Percentiles rank a stretch among this genome's conserved stretches.
These are phyloP conservation scores for Metarhizium sp. DNA, from an alignment of 2,329 filamentous ascomycete species.

Conservation along the genomic window DNA sequence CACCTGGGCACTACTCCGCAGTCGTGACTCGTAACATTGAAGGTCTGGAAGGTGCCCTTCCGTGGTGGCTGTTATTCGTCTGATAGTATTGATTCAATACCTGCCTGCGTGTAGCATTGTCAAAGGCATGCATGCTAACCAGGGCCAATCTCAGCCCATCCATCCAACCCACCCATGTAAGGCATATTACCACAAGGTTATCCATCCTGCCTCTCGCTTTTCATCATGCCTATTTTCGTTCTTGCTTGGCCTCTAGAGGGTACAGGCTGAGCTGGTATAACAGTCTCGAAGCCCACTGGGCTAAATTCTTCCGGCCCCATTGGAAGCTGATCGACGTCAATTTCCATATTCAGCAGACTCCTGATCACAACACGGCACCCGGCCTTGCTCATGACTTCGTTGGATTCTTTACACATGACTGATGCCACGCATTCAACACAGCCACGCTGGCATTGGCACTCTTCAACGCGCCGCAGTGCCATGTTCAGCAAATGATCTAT, in stretches of 20 bases:
- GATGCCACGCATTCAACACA: slow-evolving; percentile 87
- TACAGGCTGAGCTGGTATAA: slow-evolving; percentile 65
- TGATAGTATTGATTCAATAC: no score
- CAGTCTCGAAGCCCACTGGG: slow-evolving; percentile 70
- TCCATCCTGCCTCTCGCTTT: slow-evolving; percentile 2
- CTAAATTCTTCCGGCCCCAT: slow-evolving; percentile 70
- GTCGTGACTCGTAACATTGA: no score
- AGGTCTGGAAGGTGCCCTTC: no score
- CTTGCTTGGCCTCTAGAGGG: slow-evolving; percentile 13
- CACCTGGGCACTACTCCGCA: no score
- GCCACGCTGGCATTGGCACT: slow-evolving; percentile 67
- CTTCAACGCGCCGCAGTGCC: slow-evolving; percentile 66
- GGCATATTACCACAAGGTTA: slow-evolving; percentile 12
- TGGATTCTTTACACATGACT: slow-evolving; percentile 74
- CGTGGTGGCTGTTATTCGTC: no score
- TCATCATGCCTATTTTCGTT: background rate
- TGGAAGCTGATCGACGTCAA: slow-evolving; percentile 75
- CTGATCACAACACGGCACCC: slow-evolving; percentile 76
- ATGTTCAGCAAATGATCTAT: slow-evolving; percentile 68
- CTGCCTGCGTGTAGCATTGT: background rate
- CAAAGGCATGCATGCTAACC: slow-evolving; percentile 43
- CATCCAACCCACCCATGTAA: slow-evolving; percentile 17
- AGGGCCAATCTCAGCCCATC: slow-evolving; percentile 52
- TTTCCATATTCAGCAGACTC: slow-evolving; percentile 62
- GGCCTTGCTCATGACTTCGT: slow-evolving; percentile 89